A percentile compares a stretch with the other conserved stretches of the same genome.
phyloP scores from a whole-genome alignment of 2,329 filamentous ascomycete species.

The Pseudofabraea citricarpa region DNA sequence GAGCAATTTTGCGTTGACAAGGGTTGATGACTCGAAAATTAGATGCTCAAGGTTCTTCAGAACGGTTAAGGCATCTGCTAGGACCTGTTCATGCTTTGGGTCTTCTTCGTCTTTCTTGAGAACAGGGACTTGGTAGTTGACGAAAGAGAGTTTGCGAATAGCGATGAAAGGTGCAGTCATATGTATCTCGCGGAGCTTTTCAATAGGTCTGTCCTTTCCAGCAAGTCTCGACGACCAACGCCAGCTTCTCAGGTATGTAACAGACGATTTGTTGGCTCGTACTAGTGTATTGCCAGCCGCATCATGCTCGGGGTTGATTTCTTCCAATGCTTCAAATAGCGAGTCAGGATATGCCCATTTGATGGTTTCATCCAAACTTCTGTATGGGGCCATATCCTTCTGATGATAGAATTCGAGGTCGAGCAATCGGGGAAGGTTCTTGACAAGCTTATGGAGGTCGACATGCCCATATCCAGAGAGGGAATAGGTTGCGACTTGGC shows the following conservation, averaged over 20 bases:
- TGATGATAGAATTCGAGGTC: conserved; percentile 69
- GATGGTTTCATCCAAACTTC: conserved; percentile 48
- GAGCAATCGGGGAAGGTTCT: conserved; percentile 59
- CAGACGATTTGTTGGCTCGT: conserved; percentile 23
- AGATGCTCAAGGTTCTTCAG: conserved; percentile 64
- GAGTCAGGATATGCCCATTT: conserved; percentile 66
- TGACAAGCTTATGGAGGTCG: conserved; percentile 54
- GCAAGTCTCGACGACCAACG: conserved; percentile 56
- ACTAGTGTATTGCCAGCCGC: background rate
- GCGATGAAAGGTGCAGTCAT: conserved; percentile 48
- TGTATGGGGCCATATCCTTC: conserved; percentile 63
- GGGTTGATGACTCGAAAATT: conserved; percentile 68
- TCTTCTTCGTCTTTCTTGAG: conserved; percentile 24
- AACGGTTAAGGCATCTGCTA: conserved; percentile 39
- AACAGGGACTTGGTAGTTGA: conserved; percentile 59
- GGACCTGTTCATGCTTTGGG: conserved; percentile 33
- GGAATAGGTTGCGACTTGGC: conserved; percentile 47
- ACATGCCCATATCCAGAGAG: conserved; percentile 48
- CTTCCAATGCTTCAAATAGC: conserved; percentile 60
- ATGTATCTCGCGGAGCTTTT: conserved; percentile 50
- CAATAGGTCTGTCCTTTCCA: conserved; percentile 38
- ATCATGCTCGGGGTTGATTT: conserved; percentile 41
- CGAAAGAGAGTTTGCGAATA: conserved; percentile 52
- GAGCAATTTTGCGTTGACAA: conserved; percentile 66
- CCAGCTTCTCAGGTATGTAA: conserved; percentile 45